Conservation (phyloP, 2,329 filamentous ascomycete genomes). For the Pestalotiopsis fici region DNA sequence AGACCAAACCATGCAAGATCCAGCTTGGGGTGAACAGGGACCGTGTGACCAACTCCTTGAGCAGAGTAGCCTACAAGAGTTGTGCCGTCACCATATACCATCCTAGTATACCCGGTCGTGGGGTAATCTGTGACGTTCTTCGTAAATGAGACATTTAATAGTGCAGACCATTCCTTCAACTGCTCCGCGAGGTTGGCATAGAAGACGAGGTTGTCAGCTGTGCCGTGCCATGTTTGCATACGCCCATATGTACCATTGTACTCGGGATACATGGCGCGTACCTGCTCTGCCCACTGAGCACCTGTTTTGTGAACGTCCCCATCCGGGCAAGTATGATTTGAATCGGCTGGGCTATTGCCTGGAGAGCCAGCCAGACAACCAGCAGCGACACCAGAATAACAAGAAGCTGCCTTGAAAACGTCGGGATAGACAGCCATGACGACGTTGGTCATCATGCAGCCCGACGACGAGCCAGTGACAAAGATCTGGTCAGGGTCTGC, state of each 20-base stretch:
- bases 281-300: slow-evolving; percentile 43
- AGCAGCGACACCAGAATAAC: slow-evolving; percentile 45
- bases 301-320: slow-evolving; percentile 37
- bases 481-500: slow-evolving; percentile 53
- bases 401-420: slow-evolving; percentile 43
- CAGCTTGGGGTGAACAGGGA: slow-evolving; percentile 9
- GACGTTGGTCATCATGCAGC: slow-evolving; percentile 52
- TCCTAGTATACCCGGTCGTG: slow-evolving; percentile 5
- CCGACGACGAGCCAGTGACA: slow-evolving; percentile 50
- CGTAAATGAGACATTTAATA: slow-evolving; percentile 28
- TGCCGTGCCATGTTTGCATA: slow-evolving; percentile 33
- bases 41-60: slow-evolving; percentile 10
- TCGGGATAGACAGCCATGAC: slow-evolving; percentile 48
- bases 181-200: slow-evolving; percentile 38
- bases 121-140: slow-evolving; percentile 8
- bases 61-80: slow-evolving; percentile 11
- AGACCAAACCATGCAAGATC: slow-evolving; percentile 9
- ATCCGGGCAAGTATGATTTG: slow-evolving; percentile 38
- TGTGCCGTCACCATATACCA: slow-evolving; percentile 12
- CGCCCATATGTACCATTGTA: slow-evolving; percentile 32
- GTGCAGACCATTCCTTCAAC: slow-evolving; percentile 40
- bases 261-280: slow-evolving; percentile 31
- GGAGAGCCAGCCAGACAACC: slow-evolving; percentile 36
- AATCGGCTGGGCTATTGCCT: slow-evolving; percentile 7
- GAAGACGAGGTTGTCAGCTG: slow-evolving; percentile 35